Evolutionary conservation across 2,329 filamentous ascomycete species (phyloP).

Genomic region (Biscogniauxia sp.): DNA sequence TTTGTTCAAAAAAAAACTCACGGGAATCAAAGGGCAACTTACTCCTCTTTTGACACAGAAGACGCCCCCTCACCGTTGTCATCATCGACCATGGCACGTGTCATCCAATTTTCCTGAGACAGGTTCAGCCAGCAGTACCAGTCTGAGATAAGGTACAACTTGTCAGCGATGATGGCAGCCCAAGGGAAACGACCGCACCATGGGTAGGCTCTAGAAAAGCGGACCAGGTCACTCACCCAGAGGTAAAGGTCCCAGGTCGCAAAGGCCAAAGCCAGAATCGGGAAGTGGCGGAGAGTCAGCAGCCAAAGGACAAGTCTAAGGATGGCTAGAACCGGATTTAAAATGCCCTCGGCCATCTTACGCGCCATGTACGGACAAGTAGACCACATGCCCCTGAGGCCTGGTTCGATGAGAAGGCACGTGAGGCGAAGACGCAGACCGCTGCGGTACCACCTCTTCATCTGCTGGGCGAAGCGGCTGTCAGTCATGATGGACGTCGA

Average conservation of each 20-base stretch:
- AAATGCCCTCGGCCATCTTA: constrained; percentile 24
- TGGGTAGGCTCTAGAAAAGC: constrained; percentile 14
- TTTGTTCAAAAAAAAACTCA: too few species aligned
- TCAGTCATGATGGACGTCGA: constrained; percentile 21
- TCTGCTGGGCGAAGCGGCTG: constrained; percentile 18
- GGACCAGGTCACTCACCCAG: constrained; percentile 4
- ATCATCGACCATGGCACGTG: neutral
- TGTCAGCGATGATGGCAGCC: constrained; percentile 20
- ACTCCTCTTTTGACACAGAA: too few species aligned
- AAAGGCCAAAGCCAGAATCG: constrained; percentile 7
- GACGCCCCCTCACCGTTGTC: neutral
- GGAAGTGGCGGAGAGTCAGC: constrained; percentile 2
- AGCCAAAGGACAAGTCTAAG: constrained; percentile 17
- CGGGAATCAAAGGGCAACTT: too few species aligned
- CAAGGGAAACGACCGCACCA: constrained; percentile 18
- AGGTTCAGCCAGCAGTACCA: constrained; percentile 20
- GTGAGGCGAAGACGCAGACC: constrained; percentile 20
- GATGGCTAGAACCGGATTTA: constrained; percentile 13
- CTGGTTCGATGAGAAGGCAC: constrained; percentile 18
- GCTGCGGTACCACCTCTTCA: constrained; percentile 26
- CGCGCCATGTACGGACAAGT: constrained; percentile 17
- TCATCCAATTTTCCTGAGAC: neutral
- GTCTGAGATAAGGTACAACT: constrained; percentile 19
- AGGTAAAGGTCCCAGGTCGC: constrained; percentile 14
- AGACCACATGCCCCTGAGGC: constrained; percentile 4